A percentile compares a stretch with the other conserved stretches of the same genome.
Conservation (phyloP, 768 basidiomycete genomes). For the Neoboletus brunneissimus region DNA sequence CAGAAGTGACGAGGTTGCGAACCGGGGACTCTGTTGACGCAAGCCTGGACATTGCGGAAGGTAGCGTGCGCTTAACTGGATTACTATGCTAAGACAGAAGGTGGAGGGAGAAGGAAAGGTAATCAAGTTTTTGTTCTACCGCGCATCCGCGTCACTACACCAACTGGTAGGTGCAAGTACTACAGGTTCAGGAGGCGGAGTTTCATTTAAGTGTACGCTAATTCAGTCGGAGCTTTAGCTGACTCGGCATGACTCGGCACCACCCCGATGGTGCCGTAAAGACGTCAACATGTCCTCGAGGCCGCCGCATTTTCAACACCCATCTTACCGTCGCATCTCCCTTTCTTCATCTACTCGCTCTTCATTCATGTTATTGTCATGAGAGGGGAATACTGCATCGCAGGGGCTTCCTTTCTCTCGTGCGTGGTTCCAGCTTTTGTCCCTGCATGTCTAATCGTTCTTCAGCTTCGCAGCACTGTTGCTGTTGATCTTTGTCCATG, state of each 20-base stretch:
- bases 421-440: constrained; percentile 35
- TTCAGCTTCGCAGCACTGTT: constrained; percentile 37
- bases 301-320: constrained; percentile 23
- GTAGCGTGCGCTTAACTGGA: background rate
- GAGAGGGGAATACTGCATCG: constrained; percentile 77
- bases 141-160: constrained; percentile 2
- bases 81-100: constrained; percentile 8
- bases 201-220: background rate
- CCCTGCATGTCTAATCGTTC: constrained; percentile 13
- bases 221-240: constrained; percentile 18
- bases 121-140: constrained; percentile 9
- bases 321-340: constrained; percentile 11
- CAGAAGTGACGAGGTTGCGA: constrained; percentile 20
- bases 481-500: constrained; percentile 80
- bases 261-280: background rate
- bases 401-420: constrained; percentile 70
- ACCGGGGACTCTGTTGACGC: constrained; percentile 22
- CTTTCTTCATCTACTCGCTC: constrained; percentile 16
- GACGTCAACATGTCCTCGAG: constrained; percentile 17
- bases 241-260: constrained; percentile 17
- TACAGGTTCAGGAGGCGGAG: background rate
- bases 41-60: constrained; percentile 25
- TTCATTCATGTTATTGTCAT: constrained; percentile 36
- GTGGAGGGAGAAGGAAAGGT: background rate
- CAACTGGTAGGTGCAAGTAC: background rate